Evolutionary conservation across 306 rosid genomes (phyloP), one percentile per base, ranked within the genome.

Genomic region (Rosa rugosa): DNA sequence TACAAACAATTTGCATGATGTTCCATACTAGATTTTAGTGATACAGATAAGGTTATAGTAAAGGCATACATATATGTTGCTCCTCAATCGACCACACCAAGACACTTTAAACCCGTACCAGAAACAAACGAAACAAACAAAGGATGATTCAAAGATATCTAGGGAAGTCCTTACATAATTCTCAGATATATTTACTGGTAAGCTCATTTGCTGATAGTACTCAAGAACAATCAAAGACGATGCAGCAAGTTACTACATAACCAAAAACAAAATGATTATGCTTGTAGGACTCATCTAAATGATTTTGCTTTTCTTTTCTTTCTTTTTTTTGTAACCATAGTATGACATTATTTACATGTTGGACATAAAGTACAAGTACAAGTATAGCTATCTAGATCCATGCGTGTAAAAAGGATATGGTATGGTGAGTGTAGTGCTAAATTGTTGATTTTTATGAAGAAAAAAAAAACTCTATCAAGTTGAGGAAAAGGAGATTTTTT

Each of bases 241-340:
- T 81, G 41, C 64, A 57, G 71, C 76, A 59, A 57, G 72, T 59
- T 62, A 79, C n/a, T 23, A 53, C 41, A 62, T 13, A n/a, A 34
- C 20, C 5, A 75, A 51, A 59, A 53, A 77, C 71, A 75, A 25
- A 13, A 44, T 50, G 69, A 81, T 57, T 62, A 59, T 36, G 40
- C 68, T 71, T 71, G 77, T 59, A 80, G 78, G 76, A 71, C 70
- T 75, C 47, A 17, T 50, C 36, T 45, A 50, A 47, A 72, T 54
- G 72, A 64, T 76, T 73, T 65, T 53, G 40, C 68, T 11, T 31
- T 31, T 31, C 36, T 31, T 13, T 16, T 2, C 6, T 25, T 11
- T 23, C 14, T 5, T 64, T 51, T 80, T 65, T 34, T 11, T 60
- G 57, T 60, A 22, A 31, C 64, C 42, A 40, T 40, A 63, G 69